Base-by-base conservation (phyloP, 495 filamentous ascomycete species). In the Viridothelium virens region DNA sequence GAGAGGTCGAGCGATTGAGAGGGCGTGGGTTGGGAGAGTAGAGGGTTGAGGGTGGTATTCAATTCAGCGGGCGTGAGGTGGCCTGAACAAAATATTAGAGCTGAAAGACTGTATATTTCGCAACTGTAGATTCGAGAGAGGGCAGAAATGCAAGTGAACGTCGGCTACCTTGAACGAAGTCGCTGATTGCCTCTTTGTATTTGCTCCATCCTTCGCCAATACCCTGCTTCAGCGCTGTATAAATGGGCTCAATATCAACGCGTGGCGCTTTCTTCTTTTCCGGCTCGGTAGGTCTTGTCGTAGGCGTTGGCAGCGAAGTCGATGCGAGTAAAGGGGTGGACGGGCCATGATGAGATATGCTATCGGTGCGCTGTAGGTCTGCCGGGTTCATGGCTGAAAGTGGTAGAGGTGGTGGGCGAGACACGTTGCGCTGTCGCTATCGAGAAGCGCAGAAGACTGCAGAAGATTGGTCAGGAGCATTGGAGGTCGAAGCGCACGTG, bases 211-310 rank as follows among this genome's bases (percentile, higher is more conserved):
- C 83, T 74, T 96, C 92, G 56, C 86, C 82, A 75, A 97, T 87
- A 48, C 83, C 85, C 50, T 82, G 78, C 74, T 96, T 97, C 56
- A 98, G 82, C 67, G 88, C 86, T 44, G 90, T 88, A 74, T 97
- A 97, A 69, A 92, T 81, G 37, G 91, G 89, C 74, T 97, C 92
- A 34, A 96, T 79, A 73, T 98, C 92, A 66, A 97, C 89, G 71
- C 94, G 89, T 53, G 86, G 59, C 14, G 66, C 36, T 48, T 72
- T 69, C 14, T 41, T 65, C 63, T 66, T 71, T 68, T 62, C 64
- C 37, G 39, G 53, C 41, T 33, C 63, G 33, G 63, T 71, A 71
- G 44, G 56, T n/a, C 14, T 64, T 41, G 48, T 47, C 36, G 37
- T 47, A 25, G 70, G 67, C 14, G 68, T 63, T 16, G 74, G 67